These are phyloP conservation scores for Microcyclospora tardicrescens DNA, from an alignment of 2,329 filamentous ascomycete genomes.

Conservation along the genomic window DNA sequence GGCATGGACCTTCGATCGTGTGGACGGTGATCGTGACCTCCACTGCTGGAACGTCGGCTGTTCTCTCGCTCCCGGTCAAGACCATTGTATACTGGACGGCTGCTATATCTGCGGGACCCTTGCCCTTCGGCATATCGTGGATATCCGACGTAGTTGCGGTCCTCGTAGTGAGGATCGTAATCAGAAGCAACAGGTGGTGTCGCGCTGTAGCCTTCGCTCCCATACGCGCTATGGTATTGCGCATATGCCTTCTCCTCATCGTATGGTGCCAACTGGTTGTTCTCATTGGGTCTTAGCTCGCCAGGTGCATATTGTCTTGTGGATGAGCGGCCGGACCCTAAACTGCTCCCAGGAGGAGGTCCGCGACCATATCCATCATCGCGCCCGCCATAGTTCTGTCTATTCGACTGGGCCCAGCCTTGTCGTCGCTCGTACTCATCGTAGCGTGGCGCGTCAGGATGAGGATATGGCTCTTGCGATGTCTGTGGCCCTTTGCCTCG, in stretches of 20 bases:
- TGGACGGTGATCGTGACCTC: neutral
- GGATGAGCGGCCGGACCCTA: too few species aligned
- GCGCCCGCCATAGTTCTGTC: too few species aligned
- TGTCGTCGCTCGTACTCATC: too few species aligned
- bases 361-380: too few species aligned
- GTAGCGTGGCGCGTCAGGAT: too few species aligned
- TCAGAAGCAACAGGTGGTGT: slow-evolving; percentile 2
- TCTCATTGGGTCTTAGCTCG: slow-evolving; percentile 6
- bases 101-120: slow-evolving; percentile 4
- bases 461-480: too few species aligned
- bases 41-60: neutral
- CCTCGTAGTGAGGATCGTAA: slow-evolving; percentile 1
- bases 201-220: neutral
- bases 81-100: slow-evolving; percentile 7
- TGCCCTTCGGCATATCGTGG: slow-evolving; percentile 6
- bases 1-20: slow-evolving; percentile 5
- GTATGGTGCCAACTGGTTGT: slow-evolving; percentile 11
- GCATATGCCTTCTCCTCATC: slow-evolving; percentile 19
- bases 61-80: slow-evolving; percentile 4
- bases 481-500: too few species aligned
- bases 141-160: slow-evolving; percentile 1
- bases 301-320: slow-evolving; percentile 6
- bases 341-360: too few species aligned
- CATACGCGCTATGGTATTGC: slow-evolving; percentile 8
- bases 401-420: too few species aligned